These are phyloP conservation scores for Alternaria gansuensis DNA, from an alignment of 2,329 filamentous ascomycete species.

Conservation along the genomic window DNA sequence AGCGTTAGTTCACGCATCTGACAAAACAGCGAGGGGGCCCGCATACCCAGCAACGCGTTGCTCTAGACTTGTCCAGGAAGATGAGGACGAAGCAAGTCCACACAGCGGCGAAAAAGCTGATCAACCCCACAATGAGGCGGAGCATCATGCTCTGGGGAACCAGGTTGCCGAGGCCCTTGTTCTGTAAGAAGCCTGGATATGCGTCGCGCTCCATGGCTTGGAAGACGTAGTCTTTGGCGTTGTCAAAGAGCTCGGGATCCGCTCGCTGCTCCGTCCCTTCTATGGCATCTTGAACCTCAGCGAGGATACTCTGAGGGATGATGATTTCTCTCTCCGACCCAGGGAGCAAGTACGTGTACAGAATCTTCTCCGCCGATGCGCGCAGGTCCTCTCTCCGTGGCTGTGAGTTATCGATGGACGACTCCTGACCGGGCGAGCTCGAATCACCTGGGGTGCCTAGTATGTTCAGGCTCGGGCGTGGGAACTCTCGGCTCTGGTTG, in stretches of 20 bases:
- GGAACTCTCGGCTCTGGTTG: slow-evolving; percentile 64
- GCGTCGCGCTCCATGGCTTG: slow-evolving; percentile 99
- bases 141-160: slow-evolving; percentile 90
- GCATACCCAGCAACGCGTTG: slow-evolving; percentile 84
- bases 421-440: slow-evolving; percentile 65
- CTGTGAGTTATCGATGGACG: slow-evolving; percentile 45
- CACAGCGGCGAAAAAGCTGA: slow-evolving; percentile 88
- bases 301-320: slow-evolving; percentile 84
- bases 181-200: slow-evolving; percentile 94
- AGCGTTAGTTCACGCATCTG: neutral
- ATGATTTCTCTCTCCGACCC: slow-evolving; percentile 97
- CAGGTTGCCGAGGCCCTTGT: slow-evolving; percentile 94
- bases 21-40: neutral
- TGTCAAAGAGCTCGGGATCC: slow-evolving; percentile 96
- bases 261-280: slow-evolving; percentile 86
- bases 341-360: slow-evolving; percentile 96
- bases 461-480: slow-evolving; percentile 68
- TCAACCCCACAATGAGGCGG: slow-evolving; percentile 82
- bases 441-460: slow-evolving; percentile 66
- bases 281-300: slow-evolving; percentile 85
- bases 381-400: slow-evolving; percentile 78
- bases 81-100: slow-evolving; percentile 96
- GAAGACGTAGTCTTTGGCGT: slow-evolving; percentile 98
- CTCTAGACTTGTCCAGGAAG: slow-evolving; percentile 79
- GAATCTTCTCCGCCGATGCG: slow-evolving; percentile 93